These are phyloP conservation scores for Saccharomyces hybrid DNA, from an alignment of 1,139 yeast genomes.

Conservation along the genomic window DNA sequence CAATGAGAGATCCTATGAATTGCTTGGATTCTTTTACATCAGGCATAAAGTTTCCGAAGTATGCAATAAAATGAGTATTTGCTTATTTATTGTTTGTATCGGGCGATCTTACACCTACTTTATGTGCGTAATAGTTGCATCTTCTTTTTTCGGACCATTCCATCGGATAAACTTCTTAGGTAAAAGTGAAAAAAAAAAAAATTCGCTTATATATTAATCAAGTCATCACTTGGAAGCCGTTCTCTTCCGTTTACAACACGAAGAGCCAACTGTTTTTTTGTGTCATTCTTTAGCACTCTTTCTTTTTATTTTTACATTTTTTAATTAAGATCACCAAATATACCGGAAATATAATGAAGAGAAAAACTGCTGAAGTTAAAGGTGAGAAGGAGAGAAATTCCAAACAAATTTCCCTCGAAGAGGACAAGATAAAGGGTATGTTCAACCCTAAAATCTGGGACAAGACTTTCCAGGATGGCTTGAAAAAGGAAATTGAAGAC, in stretches of 20 bases:
- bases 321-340: neutral
- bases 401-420: constrained; percentile 26
- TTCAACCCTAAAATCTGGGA: constrained; percentile 54
- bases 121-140: neutral
- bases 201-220: neutral
- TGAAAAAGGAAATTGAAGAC: constrained; percentile 38
- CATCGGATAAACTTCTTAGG: neutral
- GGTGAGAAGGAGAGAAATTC: neutral
- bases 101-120: neutral
- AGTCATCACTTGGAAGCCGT: neutral
- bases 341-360: constrained; percentile 11
- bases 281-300: neutral
- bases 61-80: neutral
- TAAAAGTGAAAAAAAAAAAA: neutral
- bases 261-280: neutral
- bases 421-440: constrained; percentile 38
- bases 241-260: neutral
- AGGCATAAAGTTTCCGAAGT: too few relatives aligned
- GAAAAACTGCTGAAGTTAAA: constrained; percentile 10
- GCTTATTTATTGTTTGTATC: neutral
- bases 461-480: constrained; percentile 35
- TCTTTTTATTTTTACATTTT: neutral
- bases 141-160: neutral
- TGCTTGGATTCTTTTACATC: too few relatives aligned
- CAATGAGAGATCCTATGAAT: neutral